These are phyloP conservation scores for Torulaspora gathmanii DNA, from an alignment of 805 yeast species.

Conservation along the genomic window DNA sequence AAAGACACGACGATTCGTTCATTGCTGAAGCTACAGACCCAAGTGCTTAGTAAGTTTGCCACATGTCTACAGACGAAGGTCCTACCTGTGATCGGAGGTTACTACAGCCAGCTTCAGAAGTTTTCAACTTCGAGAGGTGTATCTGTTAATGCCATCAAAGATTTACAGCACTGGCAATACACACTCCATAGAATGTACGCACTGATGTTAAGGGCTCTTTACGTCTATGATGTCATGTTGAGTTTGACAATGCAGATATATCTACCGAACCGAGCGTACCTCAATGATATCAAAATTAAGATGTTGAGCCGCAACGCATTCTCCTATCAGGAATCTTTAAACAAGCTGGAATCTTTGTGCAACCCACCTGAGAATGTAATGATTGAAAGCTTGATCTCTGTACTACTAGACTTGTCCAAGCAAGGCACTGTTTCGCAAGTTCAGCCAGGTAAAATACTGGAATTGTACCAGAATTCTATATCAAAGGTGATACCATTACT, in stretches of 20 bases:
- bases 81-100: slow-evolving; percentile 23
- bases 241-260: slow-evolving; percentile 28
- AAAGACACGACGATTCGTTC: slow-evolving; percentile 25
- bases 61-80: slow-evolving; percentile 26
- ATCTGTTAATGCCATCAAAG: slow-evolving; percentile 24
- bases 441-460: slow-evolving; percentile 19
- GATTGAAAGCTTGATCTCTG: slow-evolving; percentile 6
- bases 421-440: slow-evolving; percentile 17
- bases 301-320: slow-evolving; percentile 23
- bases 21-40: slow-evolving; percentile 29
- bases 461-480: slow-evolving; percentile 19
- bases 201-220: slow-evolving; percentile 20
- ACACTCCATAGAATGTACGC: slow-evolving; percentile 47
- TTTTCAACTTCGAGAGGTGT: slow-evolving; percentile 20
- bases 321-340: slow-evolving; percentile 23
- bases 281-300: slow-evolving; percentile 18
- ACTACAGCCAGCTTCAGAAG: slow-evolving; percentile 26
- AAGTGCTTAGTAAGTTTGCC: slow-evolving; percentile 28
- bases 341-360: slow-evolving; percentile 21
- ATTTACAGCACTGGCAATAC: slow-evolving; percentile 38
- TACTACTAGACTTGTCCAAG: slow-evolving; percentile 13
- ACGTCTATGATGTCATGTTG: slow-evolving; percentile 17
- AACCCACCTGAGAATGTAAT: slow-evolving; percentile 3
- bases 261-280: slow-evolving; percentile 23
- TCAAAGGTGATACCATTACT: slow-evolving; percentile 16